Conservation (phyloP, 169 alveolate species). For the Perkinsus marinus region DNA sequence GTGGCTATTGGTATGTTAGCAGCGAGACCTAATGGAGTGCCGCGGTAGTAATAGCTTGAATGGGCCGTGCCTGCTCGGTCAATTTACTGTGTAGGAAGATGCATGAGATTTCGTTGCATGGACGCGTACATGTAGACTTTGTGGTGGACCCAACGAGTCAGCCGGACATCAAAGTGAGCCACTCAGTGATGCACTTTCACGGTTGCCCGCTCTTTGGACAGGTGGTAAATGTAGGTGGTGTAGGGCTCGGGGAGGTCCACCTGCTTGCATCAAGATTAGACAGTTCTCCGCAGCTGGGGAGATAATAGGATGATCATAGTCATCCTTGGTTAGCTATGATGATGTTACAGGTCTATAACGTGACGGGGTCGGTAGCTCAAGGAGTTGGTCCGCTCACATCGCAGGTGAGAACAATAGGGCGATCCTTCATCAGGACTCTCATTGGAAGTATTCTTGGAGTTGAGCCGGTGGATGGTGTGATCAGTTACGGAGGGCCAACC, state of each 20-base stretch:
- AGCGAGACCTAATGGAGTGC: too few species aligned
- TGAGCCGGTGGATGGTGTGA: too few species aligned
- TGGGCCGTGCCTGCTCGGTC: neutral
- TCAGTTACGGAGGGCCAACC: too few species aligned
- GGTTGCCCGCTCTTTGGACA: too few species aligned
- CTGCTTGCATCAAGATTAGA: neutral
- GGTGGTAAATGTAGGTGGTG: conserved; percentile 5
- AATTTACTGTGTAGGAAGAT: neutral
- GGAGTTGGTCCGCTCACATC: conserved; percentile 1
- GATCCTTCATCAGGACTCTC: neutral
- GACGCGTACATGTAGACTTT: conserved; percentile 8
- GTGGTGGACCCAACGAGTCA: conserved; percentile 5
- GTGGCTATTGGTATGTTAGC: too few species aligned
- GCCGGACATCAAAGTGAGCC: neutral
- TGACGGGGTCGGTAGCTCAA: conserved; percentile 12
- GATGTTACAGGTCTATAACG: neutral
- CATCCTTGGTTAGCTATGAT: too few species aligned
- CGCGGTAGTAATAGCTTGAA: too few species aligned
- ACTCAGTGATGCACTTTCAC: too few species aligned
- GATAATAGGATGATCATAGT: neutral
- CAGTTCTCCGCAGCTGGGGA: conserved; percentile 7
- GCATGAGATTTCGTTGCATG: neutral
- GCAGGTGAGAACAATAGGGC: neutral
- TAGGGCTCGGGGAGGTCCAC: conserved; percentile 21
- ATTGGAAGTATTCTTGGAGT: neutral